Evolutionary conservation across 2,329 filamentous ascomycete species (phyloP).

Genomic region (Diaporthe humulicola): DNA sequence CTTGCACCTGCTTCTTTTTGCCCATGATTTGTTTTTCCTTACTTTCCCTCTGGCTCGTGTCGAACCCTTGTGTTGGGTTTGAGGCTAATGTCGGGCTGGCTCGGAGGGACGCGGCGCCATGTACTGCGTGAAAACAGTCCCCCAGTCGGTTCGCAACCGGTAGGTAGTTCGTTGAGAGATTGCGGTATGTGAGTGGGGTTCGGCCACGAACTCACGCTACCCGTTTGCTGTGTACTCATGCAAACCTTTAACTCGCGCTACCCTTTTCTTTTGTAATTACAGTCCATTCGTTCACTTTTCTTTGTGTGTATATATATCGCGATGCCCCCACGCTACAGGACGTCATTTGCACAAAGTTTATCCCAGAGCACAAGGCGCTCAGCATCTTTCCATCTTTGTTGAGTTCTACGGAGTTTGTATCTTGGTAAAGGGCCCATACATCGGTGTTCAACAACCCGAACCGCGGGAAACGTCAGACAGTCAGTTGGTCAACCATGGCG

Average conservation of each 20-base stretch:
- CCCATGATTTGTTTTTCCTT: not conserved
- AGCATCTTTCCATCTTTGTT: not conserved
- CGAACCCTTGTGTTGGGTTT: conserved; percentile 21
- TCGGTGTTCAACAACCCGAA: not conserved
- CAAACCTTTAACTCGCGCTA: not conserved
- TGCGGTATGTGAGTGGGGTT: conserved; percentile 21
- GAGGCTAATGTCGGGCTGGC: not conserved
- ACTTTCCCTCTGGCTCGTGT: not conserved
- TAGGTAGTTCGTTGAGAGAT: conserved; percentile 12
- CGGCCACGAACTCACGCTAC: conserved; percentile 20
- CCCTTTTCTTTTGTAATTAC: not conserved
- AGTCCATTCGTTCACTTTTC: not conserved
- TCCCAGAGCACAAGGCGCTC: not conserved
- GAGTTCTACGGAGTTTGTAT: not conserved
- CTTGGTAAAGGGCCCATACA: not conserved
- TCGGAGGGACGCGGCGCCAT: conserved; percentile 5
- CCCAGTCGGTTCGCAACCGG: conserved; percentile 11
- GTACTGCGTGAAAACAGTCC: not conserved
- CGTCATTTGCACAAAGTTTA: not conserved
- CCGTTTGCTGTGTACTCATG: not conserved
- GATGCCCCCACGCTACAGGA: conserved; percentile 23
- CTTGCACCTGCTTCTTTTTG: not conserved
- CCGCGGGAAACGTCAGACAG: not conserved
- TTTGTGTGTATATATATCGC: conserved; percentile 1
- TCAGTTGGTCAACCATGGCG: conserved; percentile 32